phyloP scores from a whole-genome alignment of 2,329 filamentous ascomycete species.

The Fusarium buharicum region DNA sequence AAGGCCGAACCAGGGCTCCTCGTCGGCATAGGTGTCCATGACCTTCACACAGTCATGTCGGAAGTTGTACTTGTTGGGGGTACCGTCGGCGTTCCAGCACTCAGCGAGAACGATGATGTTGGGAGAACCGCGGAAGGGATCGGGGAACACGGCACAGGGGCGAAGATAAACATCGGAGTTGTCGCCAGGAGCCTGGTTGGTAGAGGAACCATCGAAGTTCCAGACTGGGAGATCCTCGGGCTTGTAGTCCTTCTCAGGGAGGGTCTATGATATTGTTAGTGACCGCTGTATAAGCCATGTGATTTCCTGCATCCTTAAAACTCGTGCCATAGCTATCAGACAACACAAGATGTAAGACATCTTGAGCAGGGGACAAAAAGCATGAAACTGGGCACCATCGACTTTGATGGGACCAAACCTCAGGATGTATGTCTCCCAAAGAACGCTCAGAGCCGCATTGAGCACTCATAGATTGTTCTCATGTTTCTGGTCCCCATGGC shows the following conservation, averaged over 20 bases:
- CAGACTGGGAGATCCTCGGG: slow-evolving; percentile 64
- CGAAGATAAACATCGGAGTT: slow-evolving; percentile 98
- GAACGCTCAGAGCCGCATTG: no score
- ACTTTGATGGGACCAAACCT: no score
- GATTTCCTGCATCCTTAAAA: no score
- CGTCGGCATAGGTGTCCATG: slow-evolving; percentile 85
- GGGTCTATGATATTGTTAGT: slow-evolving; percentile 54
- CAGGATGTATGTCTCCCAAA: no score
- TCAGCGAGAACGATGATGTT: slow-evolving; percentile 96
- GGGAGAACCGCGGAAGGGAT: slow-evolving; percentile 88
- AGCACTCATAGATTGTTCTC: no score
- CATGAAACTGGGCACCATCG: no score
- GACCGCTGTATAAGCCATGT: neutral
- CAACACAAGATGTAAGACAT: no score
- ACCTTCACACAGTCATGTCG: slow-evolving; percentile 90
- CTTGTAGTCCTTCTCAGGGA: slow-evolving; percentile 61
- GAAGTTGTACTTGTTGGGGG: slow-evolving; percentile 98
- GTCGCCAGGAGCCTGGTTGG: slow-evolving; percentile 89
- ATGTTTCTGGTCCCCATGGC: neutral
- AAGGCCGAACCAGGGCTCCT: slow-evolving; percentile 96
- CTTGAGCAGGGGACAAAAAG: no score
- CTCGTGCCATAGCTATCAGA: no score
- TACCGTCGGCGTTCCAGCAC: slow-evolving; percentile 93
- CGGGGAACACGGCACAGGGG: slow-evolving; percentile 87
- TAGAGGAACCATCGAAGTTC: slow-evolving; percentile 82